Evolutionary conservation across 208 protist species (phyloP).

Genomic region (Chromosphaera perkinsii): DNA sequence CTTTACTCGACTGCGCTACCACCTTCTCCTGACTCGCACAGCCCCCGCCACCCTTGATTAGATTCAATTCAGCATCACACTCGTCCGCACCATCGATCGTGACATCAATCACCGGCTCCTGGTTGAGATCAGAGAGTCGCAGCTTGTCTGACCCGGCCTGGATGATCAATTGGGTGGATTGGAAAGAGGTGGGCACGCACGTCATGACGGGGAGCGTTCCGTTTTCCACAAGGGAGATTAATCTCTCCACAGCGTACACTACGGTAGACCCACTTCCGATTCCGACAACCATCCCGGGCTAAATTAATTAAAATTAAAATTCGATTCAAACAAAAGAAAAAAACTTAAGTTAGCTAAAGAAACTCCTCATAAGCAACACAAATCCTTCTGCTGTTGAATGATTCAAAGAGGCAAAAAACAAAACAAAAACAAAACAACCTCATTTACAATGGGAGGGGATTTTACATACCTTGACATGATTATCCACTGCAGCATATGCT

Average conservation of each 20-base stretch:
- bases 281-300: constrained; percentile 38
- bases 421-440: constrained; percentile 7
- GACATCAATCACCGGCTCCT: constrained; percentile 40
- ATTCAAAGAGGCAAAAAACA: neutral
- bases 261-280: constrained; percentile 59
- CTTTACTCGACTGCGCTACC: constrained; percentile 39
- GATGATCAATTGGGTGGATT: constrained; percentile 54
- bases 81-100: constrained; percentile 64
- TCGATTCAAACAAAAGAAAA: constrained; percentile 8
- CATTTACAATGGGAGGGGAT: neutral
- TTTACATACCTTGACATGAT: constrained; percentile 28
- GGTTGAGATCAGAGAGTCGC: constrained; percentile 1
- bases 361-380: too few relatives aligned
- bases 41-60: constrained; percentile 53
- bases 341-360: neutral
- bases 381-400: too few relatives aligned
- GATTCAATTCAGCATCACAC: constrained; percentile 34
- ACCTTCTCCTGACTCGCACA: constrained; percentile 56
- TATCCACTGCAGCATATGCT: constrained; percentile 36
- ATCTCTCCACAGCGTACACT: constrained; percentile 58
- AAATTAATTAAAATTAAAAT: neutral
- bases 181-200: constrained; percentile 64
- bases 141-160: constrained; percentile 25
- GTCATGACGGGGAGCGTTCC: constrained; percentile 26
- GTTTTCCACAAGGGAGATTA: constrained; percentile 36